Conservation (phyloP, 768 basidiomycete genomes). For the Mycena chlorophos region DNA sequence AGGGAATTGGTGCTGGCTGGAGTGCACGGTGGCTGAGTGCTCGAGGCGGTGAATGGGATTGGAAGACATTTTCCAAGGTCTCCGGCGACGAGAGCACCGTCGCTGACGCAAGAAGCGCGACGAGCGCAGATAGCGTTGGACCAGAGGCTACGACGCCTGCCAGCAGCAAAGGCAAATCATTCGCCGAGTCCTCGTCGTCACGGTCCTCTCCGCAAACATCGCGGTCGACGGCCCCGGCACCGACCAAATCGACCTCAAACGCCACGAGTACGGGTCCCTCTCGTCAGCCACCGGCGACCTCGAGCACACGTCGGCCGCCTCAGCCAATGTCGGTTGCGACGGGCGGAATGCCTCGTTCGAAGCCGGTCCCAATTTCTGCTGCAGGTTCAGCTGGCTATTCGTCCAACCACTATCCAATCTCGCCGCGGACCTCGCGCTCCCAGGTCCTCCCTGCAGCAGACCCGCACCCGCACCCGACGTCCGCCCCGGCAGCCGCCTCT, state of each 20-base stretch:
- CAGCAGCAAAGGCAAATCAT: slow-evolving; percentile 32
- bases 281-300: slow-evolving; percentile 24
- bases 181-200: slow-evolving; percentile 21
- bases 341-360: slow-evolving; percentile 33
- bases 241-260: slow-evolving; percentile 28
- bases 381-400: slow-evolving; percentile 35
- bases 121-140: slow-evolving; percentile 51
- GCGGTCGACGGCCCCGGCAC: slow-evolving; percentile 19
- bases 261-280: slow-evolving; percentile 19
- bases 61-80: slow-evolving; percentile 58
- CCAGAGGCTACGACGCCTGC: slow-evolving; percentile 32
- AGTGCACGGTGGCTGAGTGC: slow-evolving; percentile 56
- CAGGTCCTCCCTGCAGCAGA: slow-evolving; percentile 45
- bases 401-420: slow-evolving; percentile 46
- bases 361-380: slow-evolving; percentile 43
- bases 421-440: slow-evolving; percentile 46
- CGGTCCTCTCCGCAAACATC: slow-evolving; percentile 22
- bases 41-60: slow-evolving; percentile 62
- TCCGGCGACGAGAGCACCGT: slow-evolving; percentile 36
- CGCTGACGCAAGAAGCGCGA: slow-evolving; percentile 48
- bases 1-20: slow-evolving; percentile 68
- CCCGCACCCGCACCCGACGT: slow-evolving; percentile 71
- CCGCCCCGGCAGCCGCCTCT: slow-evolving; percentile 62
- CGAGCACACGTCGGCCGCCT: slow-evolving; percentile 21
- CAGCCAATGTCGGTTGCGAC: slow-evolving; percentile 5